Evolutionary conservation across 2,329 filamentous ascomycete genomes (phyloP), one percentile per base, ranked within the genome.

Genomic region (Aspergillus aculeatus): DNA sequence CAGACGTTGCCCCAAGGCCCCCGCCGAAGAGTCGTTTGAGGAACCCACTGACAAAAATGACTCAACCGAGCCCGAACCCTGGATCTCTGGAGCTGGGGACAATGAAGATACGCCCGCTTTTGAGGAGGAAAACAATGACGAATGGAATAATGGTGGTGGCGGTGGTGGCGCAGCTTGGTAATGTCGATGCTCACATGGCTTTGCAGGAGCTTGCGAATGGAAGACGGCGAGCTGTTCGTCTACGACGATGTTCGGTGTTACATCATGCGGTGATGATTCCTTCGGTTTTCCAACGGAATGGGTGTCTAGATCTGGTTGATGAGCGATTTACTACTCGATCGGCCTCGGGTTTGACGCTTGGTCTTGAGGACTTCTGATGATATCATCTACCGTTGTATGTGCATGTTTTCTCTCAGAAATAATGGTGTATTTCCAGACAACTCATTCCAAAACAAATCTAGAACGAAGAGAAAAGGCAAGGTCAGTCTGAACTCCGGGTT

Each of bases 1-100:
- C 50, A 72, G 64, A 41, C 75, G 76, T 60, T 80, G 78, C 72
- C 63, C 68, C 12, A 66, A 72, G 56, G 69, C 72, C 11, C 29
- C 55, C 7, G 64, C 32, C 47, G 58, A 52, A 32, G 64, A 73
- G 31, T 44, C 38, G 5, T 44, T 44, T 7, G 38, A 19, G 14
- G 7, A 44, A 44, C 2, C 38, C 11, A 64, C 64, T 3, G 35
- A 19, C 9, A 41, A 58, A 47, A 55, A 47, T 26, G 35, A 47
- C 50, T 50, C 60, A 35, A 47, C 50, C 47, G 54, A 44, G 21
- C 41, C 12, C 5, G 32, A 19, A 9, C n/a, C 38, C 6, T 44
- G 38, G 38, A 16, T 44, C 16, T 44, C 38, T 7, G 38, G 38
- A 1, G 38, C 14, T 19, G 38, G n/a, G 2, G 38, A 14, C 10